These are phyloP conservation scores for Alternaria infectoria DNA, from an alignment of 2,329 filamentous ascomycete genomes.

Conservation along the genomic window DNA sequence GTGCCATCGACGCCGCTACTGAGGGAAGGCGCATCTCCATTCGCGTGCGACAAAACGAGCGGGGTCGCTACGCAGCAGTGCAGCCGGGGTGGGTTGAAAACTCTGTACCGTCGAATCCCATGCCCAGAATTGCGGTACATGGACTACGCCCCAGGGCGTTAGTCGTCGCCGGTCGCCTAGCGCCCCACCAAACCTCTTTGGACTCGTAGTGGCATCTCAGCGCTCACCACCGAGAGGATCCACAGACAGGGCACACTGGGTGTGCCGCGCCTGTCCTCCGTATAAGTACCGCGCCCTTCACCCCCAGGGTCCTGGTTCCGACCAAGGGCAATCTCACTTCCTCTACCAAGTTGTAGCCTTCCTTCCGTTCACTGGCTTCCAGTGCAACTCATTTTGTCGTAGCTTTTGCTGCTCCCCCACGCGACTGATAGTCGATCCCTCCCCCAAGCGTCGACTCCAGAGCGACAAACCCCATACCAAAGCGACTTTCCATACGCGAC, in stretches of 20 bases:
- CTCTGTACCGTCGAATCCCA: slow-evolving; percentile 36
- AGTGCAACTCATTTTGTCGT: slow-evolving; percentile 32
- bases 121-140: slow-evolving; percentile 28
- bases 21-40: slow-evolving; percentile 13
- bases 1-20: neutral
- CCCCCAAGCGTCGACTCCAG: slow-evolving; percentile 15
- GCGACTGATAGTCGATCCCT: slow-evolving; percentile 17
- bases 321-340: slow-evolving; percentile 24
- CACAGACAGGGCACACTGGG: slow-evolving; percentile 24
- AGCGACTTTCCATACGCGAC: slow-evolving; percentile 23
- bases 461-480: slow-evolving; percentile 21
- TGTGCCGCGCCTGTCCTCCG: slow-evolving; percentile 27
- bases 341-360: slow-evolving; percentile 15
- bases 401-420: slow-evolving; percentile 27
- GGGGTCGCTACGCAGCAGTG: slow-evolving; percentile 24
- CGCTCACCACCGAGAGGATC: slow-evolving; percentile 32
- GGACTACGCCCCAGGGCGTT: slow-evolving; percentile 20
- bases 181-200: slow-evolving; percentile 19
- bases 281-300: slow-evolving; percentile 36
- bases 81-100: slow-evolving; percentile 28
- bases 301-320: slow-evolving; percentile 3
- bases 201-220: slow-evolving; percentile 18
- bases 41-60: slow-evolving; percentile 26
- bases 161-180: slow-evolving; percentile 26
- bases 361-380: slow-evolving; percentile 25